phyloP scores from a whole-genome alignment of 2,329 filamentous ascomycete species.

The Penicillium sp. region DNA sequence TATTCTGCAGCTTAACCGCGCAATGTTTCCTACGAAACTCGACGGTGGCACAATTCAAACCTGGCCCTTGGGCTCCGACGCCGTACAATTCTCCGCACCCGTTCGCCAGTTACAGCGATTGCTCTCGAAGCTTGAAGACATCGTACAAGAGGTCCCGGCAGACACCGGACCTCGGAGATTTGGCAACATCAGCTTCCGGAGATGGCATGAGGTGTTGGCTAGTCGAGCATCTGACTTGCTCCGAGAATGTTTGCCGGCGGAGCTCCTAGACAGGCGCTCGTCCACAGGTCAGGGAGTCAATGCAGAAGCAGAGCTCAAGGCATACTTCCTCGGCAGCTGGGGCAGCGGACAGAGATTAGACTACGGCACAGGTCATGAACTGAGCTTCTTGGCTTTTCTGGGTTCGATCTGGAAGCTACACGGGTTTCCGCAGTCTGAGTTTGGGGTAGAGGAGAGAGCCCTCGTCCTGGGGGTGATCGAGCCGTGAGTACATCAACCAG shows the following conservation, averaged over 20 bases:
- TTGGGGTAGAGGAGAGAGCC: slow-evolving; percentile 66
- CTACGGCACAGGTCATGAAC: slow-evolving; percentile 93
- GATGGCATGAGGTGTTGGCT: slow-evolving; percentile 73
- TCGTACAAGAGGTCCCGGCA: slow-evolving; percentile 79
- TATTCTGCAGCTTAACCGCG: slow-evolving; percentile 83
- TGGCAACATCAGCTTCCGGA: slow-evolving; percentile 87
- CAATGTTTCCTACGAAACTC: slow-evolving; percentile 71
- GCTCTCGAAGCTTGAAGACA: slow-evolving; percentile 62
- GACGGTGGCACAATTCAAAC: slow-evolving; percentile 46
- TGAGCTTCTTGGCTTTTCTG: slow-evolving; percentile 92
- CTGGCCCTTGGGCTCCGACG: slow-evolving; percentile 49
- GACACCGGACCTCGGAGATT: slow-evolving; percentile 85
- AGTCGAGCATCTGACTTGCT: slow-evolving; percentile 60
- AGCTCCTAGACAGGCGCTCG: slow-evolving; percentile 43
- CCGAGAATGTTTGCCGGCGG: slow-evolving; percentile 55
- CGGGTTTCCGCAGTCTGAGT: slow-evolving; percentile 63
- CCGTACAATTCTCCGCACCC: slow-evolving; percentile 54
- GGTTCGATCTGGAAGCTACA: slow-evolving; percentile 89
- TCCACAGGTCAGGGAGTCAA: slow-evolving; percentile 39
- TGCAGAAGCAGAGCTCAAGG: slow-evolving; percentile 67
- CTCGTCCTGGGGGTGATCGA: slow-evolving; percentile 83
- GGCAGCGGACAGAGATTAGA: slow-evolving; percentile 87
- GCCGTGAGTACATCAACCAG: slow-evolving; percentile 59
- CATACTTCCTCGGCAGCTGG: slow-evolving; percentile 82
- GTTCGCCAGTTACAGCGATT: slow-evolving; percentile 68